Evolutionary conservation across 495 filamentous ascomycete genomes (phyloP).

Genomic region (Penicillium salamii): DNA sequence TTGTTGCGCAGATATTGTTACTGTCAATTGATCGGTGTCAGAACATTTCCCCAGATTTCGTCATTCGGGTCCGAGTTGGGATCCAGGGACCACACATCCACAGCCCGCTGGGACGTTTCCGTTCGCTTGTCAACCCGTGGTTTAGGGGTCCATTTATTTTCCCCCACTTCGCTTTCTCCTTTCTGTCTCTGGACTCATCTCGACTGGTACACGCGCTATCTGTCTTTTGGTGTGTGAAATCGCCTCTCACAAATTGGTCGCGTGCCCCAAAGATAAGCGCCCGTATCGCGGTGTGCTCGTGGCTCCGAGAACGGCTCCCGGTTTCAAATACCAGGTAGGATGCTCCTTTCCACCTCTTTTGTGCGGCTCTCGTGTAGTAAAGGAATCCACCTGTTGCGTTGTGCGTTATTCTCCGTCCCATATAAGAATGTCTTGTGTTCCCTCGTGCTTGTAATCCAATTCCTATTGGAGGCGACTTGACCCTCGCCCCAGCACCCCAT

Average conservation of each 20-base stretch:
- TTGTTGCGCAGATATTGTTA: no score
- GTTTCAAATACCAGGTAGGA: conserved; percentile 37
- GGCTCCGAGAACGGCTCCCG: conserved; percentile 21
- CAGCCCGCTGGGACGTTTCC: conserved; percentile 17
- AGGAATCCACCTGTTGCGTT: conserved; percentile 8
- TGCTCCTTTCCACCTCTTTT: conserved; percentile 5
- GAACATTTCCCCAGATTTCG: conserved; percentile 4
- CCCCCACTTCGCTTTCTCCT: conserved; percentile 13
- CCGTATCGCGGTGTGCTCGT: conserved; percentile 7
- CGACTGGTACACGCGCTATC: not conserved
- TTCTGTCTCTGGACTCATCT: conserved; percentile 2
- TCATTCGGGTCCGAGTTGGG: conserved; percentile 2
- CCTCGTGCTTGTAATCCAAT: conserved; percentile 8
- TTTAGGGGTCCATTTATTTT: conserved; percentile 13
- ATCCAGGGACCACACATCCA: conserved; percentile 7
- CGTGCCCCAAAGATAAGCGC: conserved; percentile 2
- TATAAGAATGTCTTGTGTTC: conserved; percentile 1
- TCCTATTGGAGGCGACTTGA: not conserved
- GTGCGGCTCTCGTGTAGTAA: conserved; percentile 6
- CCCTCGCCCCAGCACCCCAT: conserved; percentile 8
- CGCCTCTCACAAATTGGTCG: conserved; percentile 11
- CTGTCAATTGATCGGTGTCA: no score
- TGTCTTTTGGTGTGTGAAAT: not conserved
- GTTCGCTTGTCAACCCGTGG: conserved; percentile 20
- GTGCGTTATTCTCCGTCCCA: not conserved